A percentile compares a stretch with the other conserved stretches of the same genome.
phyloP scores from a whole-genome alignment of 352 stramenopile genomes.

The Phytophthora citricola region DNA sequence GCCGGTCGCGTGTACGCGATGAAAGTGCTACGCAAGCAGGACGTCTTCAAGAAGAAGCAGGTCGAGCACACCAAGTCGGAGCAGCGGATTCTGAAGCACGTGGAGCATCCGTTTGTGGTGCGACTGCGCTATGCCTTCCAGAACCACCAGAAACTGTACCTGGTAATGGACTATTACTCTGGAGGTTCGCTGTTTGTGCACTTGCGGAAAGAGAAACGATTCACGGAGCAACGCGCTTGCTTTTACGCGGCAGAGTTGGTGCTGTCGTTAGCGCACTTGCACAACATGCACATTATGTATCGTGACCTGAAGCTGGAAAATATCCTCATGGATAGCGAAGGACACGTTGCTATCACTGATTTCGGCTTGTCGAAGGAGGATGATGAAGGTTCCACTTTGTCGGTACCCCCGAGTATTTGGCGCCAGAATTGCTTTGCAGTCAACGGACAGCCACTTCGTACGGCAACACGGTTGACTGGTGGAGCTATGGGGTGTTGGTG shows the following conservation, averaged over 20 bases:
- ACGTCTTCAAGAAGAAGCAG: constrained; percentile 89
- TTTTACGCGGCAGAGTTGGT: constrained; percentile 91
- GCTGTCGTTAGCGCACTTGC: constrained; percentile 82
- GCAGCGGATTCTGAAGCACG: constrained; percentile 88
- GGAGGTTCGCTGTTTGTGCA: constrained; percentile 89
- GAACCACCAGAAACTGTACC: constrained; percentile 87
- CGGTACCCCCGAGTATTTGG: constrained; percentile 86
- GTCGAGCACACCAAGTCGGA: constrained; percentile 91
- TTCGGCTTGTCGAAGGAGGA: constrained; percentile 91
- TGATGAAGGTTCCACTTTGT: constrained; percentile 83
- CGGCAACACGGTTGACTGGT: constrained; percentile 90
- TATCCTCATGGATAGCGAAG: constrained; percentile 87
- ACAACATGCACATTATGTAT: constrained; percentile 91
- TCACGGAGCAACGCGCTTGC: constrained; percentile 67
- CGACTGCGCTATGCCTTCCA: constrained; percentile 90
- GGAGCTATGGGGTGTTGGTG: constrained; percentile 85
- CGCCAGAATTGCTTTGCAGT: constrained; percentile 77
- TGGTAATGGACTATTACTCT: constrained; percentile 92
- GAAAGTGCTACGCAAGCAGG: constrained; percentile 88
- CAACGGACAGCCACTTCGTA: constrained; percentile 80
- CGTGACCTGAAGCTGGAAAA: constrained; percentile 92
- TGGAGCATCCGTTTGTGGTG: constrained; percentile 91
- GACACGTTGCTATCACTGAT: constrained; percentile 87
- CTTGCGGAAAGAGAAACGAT: constrained; percentile 78
- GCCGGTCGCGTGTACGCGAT: constrained; percentile 86